Base-by-base conservation (phyloP, 805 yeast genomes). In the Candida railenensis region DNA sequence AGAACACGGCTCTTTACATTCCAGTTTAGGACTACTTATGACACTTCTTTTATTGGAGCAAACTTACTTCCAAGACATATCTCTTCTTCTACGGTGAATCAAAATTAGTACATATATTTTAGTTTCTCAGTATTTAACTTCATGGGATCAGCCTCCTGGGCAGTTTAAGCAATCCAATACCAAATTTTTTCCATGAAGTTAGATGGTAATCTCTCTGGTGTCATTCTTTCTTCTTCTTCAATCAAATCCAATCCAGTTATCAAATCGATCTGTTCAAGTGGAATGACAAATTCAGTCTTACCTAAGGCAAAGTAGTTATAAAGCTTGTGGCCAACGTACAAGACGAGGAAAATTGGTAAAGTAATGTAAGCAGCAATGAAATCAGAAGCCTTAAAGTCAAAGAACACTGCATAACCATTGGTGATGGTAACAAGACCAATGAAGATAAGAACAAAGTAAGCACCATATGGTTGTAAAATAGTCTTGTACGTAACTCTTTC, bases 361-460 rank as follows among this genome's bases (percentile, higher is more conserved):
- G 89, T 84, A 49, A 85, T 72, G 63, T 85, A 85, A 8, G 90
- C 86, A 30, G 91, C 90, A 43, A 85, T 65, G 55, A 85, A 85
- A 60, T 82, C 83, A 4, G 78, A 62, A 1, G 63, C 75, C 12
- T 71, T 73, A 71, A 82, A 83, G 16, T 72, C 73, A 49, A 85
- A 76, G 63, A 85, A 85, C 3, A 80, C 84, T 2, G 78, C 83
- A 58, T 82, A 86, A 47, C 91, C 91, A 55, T 86, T 85, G n/a
- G 90, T 84, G 40, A 86, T 43, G 25, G 83, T 67, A 44, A 86
- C 57, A n/a, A 86, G 25, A 3, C 72, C 48, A 46, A 83, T 73
- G 50, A 82, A 61, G 34, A 69, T 53, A 30, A 83, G 63, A 4
- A 80, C 75, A 49, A 77, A 77, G 57, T 77, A 83, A 3, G 85